Conservation (phyloP, 179 eudicot genomes). For the Gypsophila paniculata region DNA sequence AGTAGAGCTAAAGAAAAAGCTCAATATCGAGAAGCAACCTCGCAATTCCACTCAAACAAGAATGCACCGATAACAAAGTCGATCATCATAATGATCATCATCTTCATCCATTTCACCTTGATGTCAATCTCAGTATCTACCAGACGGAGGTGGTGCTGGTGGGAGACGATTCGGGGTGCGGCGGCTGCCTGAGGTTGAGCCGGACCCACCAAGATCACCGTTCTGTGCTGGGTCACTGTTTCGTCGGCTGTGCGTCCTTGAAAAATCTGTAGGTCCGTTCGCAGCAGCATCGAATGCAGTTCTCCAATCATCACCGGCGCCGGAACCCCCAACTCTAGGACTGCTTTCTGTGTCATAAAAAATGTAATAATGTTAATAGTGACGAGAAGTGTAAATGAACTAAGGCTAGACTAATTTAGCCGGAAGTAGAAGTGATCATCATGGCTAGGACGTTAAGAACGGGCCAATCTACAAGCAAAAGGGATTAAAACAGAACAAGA, state of each 20-base stretch:
- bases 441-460: background rate
- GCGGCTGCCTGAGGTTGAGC: conserved; percentile 68
- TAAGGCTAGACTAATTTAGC: background rate
- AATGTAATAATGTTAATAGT: conserved; percentile 6
- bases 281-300: conserved; percentile 94
- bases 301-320: conserved; percentile 94
- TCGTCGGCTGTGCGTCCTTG: conserved; percentile 73
- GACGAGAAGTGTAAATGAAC: background rate
- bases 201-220: conserved; percentile 57
- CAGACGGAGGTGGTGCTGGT: conserved; percentile 87
- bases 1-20: conserved; percentile 10
- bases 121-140: conserved; percentile 34
- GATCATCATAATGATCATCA: conserved; percentile 18
- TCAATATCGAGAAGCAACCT: conserved; percentile 8
- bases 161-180: conserved; percentile 94
- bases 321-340: conserved; percentile 60
- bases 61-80: conserved; percentile 29
- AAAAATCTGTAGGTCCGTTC: conserved; percentile 60
- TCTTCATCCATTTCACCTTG: conserved; percentile 13
- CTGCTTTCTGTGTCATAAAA: conserved; percentile 58
- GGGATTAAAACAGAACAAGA: background rate
- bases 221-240: conserved; percentile 79
- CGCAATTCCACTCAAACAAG: conserved; percentile 31
- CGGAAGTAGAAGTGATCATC: background rate
- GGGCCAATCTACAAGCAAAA: background rate